Percentiles rank a stretch among this genome's conserved stretches.
phyloP scores from a whole-genome alignment of 345 rosid species.

The Murraya paniculata region DNA sequence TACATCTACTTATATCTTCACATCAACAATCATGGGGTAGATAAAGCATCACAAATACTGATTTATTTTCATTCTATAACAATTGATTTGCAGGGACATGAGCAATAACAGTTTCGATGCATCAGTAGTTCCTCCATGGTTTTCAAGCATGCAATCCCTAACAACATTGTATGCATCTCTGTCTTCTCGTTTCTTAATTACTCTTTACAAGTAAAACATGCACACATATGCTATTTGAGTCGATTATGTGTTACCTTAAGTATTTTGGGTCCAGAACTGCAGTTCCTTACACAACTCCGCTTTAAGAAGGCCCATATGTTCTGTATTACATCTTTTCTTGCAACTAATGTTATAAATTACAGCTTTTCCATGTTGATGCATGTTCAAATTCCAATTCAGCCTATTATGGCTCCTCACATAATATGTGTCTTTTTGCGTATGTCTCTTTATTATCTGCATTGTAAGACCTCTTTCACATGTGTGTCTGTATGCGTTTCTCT shows the following conservation, averaged over 20 bases:
- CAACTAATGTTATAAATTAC: not conserved
- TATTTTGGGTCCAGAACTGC: too few relatives aligned
- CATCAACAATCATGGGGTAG: not conserved
- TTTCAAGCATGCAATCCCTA: conserved; percentile 39
- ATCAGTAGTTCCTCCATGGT: conserved; percentile 63
- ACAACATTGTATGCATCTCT: conserved; percentile 65
- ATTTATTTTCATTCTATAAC: not conserved
- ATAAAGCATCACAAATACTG: not conserved
- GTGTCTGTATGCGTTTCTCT: too few relatives aligned
- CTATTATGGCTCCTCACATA: too few relatives aligned
- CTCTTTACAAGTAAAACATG: not conserved
- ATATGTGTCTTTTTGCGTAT: too few relatives aligned
- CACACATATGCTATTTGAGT: too few relatives aligned
- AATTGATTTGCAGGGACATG: conserved; percentile 56
- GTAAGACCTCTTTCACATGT: too few relatives aligned
- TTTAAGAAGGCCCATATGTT: not conserved
- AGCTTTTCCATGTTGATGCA: not conserved
- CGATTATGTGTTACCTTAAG: not conserved
- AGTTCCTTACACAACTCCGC: not conserved
- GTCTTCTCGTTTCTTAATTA: not conserved
- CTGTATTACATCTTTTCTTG: not conserved
- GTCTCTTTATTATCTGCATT: too few relatives aligned
- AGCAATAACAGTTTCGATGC: conserved; percentile 65
- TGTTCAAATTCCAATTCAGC: not conserved
- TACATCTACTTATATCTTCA: not conserved